Evolutionary conservation across 345 rosid genomes (phyloP).

Genomic region (Salix viminalis): DNA sequence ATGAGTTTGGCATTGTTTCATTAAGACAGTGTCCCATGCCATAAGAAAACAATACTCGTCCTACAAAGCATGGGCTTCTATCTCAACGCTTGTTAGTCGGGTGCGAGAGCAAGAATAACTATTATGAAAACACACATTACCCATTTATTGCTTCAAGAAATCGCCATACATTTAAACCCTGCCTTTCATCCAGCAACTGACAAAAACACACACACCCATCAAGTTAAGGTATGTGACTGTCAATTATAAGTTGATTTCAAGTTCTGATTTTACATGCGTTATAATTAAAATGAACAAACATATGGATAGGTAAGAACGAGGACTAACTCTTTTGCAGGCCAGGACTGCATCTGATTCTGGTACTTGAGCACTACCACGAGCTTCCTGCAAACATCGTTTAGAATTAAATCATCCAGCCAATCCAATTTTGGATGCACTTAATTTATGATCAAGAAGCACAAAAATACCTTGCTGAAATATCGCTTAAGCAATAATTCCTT

Average conservation of each 20-base stretch:
- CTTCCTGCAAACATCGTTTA: slow-evolving; percentile 53
- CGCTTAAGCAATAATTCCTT: slow-evolving; percentile 83
- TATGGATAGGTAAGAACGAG: slow-evolving; percentile 4
- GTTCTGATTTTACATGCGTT: not conserved
- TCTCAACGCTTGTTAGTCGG: not conserved
- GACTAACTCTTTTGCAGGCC: slow-evolving; percentile 78
- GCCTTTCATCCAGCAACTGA: slow-evolving; percentile 81
- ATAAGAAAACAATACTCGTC: not conserved
- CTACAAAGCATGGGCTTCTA: not conserved
- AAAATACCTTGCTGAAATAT: slow-evolving; percentile 83
- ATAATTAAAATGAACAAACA: not conserved
- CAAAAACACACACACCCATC: slow-evolving; percentile 9
- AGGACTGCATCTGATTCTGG: slow-evolving; percentile 77
- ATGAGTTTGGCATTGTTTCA: not conserved
- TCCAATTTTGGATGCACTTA: slow-evolving; percentile 8
- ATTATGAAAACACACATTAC: slow-evolving; percentile 41
- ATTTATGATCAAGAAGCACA: slow-evolving; percentile 8
- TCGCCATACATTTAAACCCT: slow-evolving; percentile 70
- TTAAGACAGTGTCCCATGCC: not conserved
- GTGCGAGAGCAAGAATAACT: not conserved
- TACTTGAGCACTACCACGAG: slow-evolving; percentile 69
- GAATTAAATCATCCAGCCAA: slow-evolving; percentile 21
- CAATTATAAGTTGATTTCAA: not conserved
- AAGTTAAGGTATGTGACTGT: slow-evolving; percentile 9
- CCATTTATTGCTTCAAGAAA: slow-evolving; percentile 83